phyloP scores from a whole-genome alignment of 2,329 filamentous ascomycete species.

The Phialemoniopsis sp. region DNA sequence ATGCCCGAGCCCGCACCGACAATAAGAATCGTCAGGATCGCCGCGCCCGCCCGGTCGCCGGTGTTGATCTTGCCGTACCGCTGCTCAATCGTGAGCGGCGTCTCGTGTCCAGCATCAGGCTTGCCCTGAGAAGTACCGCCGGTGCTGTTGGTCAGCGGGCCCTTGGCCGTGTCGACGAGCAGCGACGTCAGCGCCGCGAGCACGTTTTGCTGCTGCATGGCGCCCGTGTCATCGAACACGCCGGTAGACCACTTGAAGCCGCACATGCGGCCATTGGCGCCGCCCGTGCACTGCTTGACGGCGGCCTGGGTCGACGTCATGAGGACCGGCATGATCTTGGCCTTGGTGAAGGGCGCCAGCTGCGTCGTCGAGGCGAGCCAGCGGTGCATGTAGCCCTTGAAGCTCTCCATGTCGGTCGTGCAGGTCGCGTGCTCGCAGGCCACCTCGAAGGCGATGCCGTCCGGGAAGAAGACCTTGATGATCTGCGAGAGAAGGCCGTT shows the following conservation, averaged over 20 bases:
- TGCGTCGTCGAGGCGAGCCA: conserved; percentile 60
- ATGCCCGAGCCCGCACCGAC: conserved; percentile 24
- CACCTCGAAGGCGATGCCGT: conserved; percentile 60
- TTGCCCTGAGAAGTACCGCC: conserved; percentile 35
- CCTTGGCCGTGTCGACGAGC: conserved; percentile 22
- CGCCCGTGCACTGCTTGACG: conserved; percentile 58
- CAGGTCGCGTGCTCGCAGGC: conserved; percentile 64
- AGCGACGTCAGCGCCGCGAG: conserved; percentile 42
- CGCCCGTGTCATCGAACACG: conserved; percentile 32
- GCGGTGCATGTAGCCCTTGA: conserved; percentile 66
- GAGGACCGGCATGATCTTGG: conserved; percentile 54
- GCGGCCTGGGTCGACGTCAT: conserved; percentile 55
- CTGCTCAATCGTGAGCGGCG: neutral
- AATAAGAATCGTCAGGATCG: conserved; percentile 31
- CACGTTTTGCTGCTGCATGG: conserved; percentile 50
- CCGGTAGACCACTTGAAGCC: conserved; percentile 59
- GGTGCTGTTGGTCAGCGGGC: conserved; percentile 30
- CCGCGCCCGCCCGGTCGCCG: conserved; percentile 34
- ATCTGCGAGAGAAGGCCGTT: conserved; percentile 49
- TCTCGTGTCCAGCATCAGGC: conserved; percentile 17
- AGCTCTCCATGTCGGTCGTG: conserved; percentile 67
- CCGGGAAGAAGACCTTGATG: conserved; percentile 47
- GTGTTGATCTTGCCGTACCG: conserved; percentile 12
- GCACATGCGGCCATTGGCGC: conserved; percentile 51
- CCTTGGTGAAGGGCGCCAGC: conserved; percentile 55